Base-by-base conservation (phyloP, 2,329 filamentous ascomycete genomes). In the Phaeomoniella chlamydospora region DNA sequence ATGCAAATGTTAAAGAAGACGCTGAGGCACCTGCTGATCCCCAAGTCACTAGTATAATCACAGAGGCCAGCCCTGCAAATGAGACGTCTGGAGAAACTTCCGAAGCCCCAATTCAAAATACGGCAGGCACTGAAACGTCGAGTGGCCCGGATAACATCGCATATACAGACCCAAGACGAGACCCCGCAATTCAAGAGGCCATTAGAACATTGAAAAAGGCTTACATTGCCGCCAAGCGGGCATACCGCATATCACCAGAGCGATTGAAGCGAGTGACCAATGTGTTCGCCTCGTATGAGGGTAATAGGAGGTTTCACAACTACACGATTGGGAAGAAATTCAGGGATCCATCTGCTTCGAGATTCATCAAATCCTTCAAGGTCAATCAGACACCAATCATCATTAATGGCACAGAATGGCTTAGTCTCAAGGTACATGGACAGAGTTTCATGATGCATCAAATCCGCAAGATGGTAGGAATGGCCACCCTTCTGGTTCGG, bases 361-460 rank as follows among this genome's bases (percentile, higher is more conserved):
- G 90, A 4, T 77, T 82, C 52, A 98, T 98, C 65, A 90, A 87
- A 55, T 90, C 83, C 2, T 98, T 98, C 64, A 67, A 79, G 26
- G 79, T 85, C 39, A 80, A 85, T 55, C 62, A 65, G 3, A 65
- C 72, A 35, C 85, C 86, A 1, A 79, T 94, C 50, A 74, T 86
- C 51, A 92, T 93, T 57, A 75, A 84, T 55, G 77, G 88, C 52
- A 94, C 86, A 2, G 82, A 98, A 64, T 98, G 90, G 90, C 68
- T 98, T 3, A 90, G 81, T 31, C 68, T 96, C 45, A 94, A 93
- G 55, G 87, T 98, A 15, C 90, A 98, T 58, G 90, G 90, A 0
- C 90, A 98, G 59, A 88, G 80, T 52, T 98, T 98, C 69, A 98
- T 98, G 90, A 98, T 98, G 90, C 90, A 98, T 59, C 90, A 98